These are phyloP conservation scores for Spergularia marina DNA, from an alignment of 148 eudicot genomes.

Conservation along the genomic window DNA sequence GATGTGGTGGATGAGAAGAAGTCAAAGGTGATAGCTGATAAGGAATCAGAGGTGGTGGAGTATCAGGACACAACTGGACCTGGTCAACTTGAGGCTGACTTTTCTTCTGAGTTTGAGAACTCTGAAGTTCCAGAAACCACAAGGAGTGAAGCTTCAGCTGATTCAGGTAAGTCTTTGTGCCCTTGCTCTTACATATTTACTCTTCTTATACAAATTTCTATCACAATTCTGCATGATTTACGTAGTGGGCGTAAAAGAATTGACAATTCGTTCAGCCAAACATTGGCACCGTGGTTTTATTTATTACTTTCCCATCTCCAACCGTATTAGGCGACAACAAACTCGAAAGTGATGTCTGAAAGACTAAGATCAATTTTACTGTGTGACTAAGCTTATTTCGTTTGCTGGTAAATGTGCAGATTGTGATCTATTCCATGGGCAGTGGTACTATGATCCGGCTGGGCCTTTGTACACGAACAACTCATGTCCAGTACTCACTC, in stretches of 20 bases:
- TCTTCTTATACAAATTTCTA: neutral
- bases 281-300: neutral
- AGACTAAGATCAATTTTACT: neutral
- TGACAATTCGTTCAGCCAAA: neutral
- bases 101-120: neutral
- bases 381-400: neutral
- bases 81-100: neutral
- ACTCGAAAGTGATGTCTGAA: neutral
- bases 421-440: slow-evolving; percentile 77
- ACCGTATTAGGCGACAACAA: neutral
- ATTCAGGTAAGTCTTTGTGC: slow-evolving; percentile 27
- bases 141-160: slow-evolving; percentile 12
- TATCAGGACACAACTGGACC: slow-evolving; percentile 12
- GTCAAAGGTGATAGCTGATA: neutral
- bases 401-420: slow-evolving; percentile 32
- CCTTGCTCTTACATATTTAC: neutral
- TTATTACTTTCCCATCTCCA: neutral
- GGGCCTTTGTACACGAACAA: slow-evolving; percentile 83
- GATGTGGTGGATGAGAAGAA: neutral
- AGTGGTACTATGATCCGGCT: slow-evolving; percentile 61
- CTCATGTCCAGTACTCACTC: slow-evolving; percentile 75
- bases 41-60: neutral
- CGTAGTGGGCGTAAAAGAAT: neutral
- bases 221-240: too few species aligned
- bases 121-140: neutral